Percentiles rank a stretch among this genome's conserved stretches.
phyloP scores from a whole-genome alignment of 805 yeast species.

The Kodamaea kakaduensis region DNA sequence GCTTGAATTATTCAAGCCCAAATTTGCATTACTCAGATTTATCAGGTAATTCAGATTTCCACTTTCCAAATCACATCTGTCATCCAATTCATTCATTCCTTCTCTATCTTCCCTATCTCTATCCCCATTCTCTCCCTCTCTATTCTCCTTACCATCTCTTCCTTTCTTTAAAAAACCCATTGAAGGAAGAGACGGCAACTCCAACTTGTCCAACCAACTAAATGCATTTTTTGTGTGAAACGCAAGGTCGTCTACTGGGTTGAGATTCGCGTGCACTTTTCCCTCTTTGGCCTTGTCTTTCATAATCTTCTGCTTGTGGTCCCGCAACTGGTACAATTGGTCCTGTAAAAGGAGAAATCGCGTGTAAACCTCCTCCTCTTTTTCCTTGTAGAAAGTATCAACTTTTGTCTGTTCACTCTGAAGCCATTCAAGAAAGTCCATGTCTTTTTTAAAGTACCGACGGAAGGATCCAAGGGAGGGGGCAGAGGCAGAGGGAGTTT shows the following conservation, averaged over 20 bases:
- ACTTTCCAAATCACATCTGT: slow-evolving; percentile 26
- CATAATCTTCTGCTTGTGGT: slow-evolving; percentile 36
- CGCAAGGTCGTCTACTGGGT: slow-evolving; percentile 28
- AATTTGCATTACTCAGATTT: neutral
- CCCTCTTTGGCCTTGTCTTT: slow-evolving; percentile 10
- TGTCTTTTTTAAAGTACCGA: slow-evolving; percentile 12
- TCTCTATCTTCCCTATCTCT: slow-evolving; percentile 3
- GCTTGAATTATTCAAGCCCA: neutral
- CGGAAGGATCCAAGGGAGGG: slow-evolving; percentile 18
- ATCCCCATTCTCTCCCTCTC: slow-evolving; percentile 4
- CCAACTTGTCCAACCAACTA: slow-evolving; percentile 26
- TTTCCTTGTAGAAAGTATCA: slow-evolving; percentile 54
- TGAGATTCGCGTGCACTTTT: slow-evolving; percentile 13
- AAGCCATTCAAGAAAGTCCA: slow-evolving; percentile 59
- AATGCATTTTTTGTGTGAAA: slow-evolving; percentile 24
- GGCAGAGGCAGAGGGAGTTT: slow-evolving; percentile 8
- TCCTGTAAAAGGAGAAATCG: slow-evolving; percentile 61
- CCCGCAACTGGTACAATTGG: slow-evolving; percentile 61
- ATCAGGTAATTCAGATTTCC: slow-evolving; percentile 35
- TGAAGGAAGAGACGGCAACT: slow-evolving; percentile 41
- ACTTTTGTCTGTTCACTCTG: slow-evolving; percentile 58
- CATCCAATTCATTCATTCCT: slow-evolving; percentile 5
- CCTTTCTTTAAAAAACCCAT: slow-evolving; percentile 22
- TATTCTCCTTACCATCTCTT: neutral
- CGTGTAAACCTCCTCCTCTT: slow-evolving; percentile 57